Conservation (phyloP, 345 rosid genomes). For the Boechera stricta region DNA sequence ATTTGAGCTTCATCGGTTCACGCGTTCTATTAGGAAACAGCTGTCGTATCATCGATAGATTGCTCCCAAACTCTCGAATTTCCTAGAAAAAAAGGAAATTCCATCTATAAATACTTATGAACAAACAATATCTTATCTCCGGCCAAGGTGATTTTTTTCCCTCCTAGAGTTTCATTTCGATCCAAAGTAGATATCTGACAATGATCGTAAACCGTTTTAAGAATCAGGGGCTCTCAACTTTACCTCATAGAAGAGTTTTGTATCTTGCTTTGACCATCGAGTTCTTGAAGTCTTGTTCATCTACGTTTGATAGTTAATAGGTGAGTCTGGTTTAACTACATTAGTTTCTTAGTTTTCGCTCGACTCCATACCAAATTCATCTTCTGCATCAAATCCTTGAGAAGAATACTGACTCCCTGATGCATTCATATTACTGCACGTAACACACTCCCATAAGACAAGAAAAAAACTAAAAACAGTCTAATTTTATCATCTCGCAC, state of each 20-base stretch:
- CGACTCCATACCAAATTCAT: slow-evolving; percentile 45
- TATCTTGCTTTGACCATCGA: slow-evolving; percentile 87
- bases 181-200: not conserved
- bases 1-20: slow-evolving; percentile 73
- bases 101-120: not conserved
- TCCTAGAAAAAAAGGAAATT: slow-evolving; percentile 49
- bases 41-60: slow-evolving; percentile 72
- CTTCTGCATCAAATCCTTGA: slow-evolving; percentile 47
- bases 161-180: slow-evolving; percentile 8
- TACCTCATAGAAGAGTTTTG: slow-evolving; percentile 84
- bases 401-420: slow-evolving; percentile 47
- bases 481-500: not conserved
- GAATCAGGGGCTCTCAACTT: slow-evolving; percentile 5
- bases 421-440: slow-evolving; percentile 51
- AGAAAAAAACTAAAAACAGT: not conserved
- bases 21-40: slow-evolving; percentile 75
- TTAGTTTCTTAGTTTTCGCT: slow-evolving; percentile 29
- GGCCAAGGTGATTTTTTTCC: not conserved
- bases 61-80: slow-evolving; percentile 76
- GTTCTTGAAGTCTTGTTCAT: slow-evolving; percentile 64
- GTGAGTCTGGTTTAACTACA: slow-evolving; percentile 37
- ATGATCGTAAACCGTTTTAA: not conserved
- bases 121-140: not conserved
- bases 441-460: slow-evolving; percentile 21
- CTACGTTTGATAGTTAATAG: slow-evolving; percentile 69